phyloP scores from a whole-genome alignment of 257 asterid species.

The Linaria vulgaris region DNA sequence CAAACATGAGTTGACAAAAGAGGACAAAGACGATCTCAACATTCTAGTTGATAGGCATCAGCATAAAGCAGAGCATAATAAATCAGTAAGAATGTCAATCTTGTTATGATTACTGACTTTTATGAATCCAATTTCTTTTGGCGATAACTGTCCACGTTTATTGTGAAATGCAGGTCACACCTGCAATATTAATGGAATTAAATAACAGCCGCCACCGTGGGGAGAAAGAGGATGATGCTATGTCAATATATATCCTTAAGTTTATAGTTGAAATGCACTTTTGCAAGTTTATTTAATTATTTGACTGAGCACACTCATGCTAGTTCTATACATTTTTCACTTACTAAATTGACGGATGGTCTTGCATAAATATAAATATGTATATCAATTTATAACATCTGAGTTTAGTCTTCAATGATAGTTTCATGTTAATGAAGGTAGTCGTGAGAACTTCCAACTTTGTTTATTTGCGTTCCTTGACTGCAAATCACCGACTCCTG shows the following conservation, averaged over 20 bases:
- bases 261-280: slow-evolving; percentile 6
- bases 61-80: too few species aligned
- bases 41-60: slow-evolving; percentile 66
- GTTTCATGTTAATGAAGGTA: neutral
- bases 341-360: neutral
- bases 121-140: neutral
- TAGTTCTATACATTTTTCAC: neutral
- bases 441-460: neutral
- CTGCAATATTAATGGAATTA: slow-evolving; percentile 85
- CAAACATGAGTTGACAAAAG: slow-evolving; percentile 78
- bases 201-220: slow-evolving; percentile 92
- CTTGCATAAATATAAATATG: neutral
- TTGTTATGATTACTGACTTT: slow-evolving; percentile 7
- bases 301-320: slow-evolving; percentile 16
- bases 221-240: slow-evolving; percentile 72
- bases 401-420: neutral
- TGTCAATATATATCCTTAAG: slow-evolving; percentile 81
- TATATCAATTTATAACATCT: neutral
- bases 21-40: slow-evolving; percentile 67
- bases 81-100: slow-evolving; percentile 52
- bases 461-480: slow-evolving; percentile 40
- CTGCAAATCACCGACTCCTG: slow-evolving; percentile 53
- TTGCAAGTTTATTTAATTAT: neutral
- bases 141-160: neutral
- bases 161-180: slow-evolving; percentile 69